Conservation (phyloP, 2,329 filamentous ascomycete species). For the Sclerotinia borealis region DNA sequence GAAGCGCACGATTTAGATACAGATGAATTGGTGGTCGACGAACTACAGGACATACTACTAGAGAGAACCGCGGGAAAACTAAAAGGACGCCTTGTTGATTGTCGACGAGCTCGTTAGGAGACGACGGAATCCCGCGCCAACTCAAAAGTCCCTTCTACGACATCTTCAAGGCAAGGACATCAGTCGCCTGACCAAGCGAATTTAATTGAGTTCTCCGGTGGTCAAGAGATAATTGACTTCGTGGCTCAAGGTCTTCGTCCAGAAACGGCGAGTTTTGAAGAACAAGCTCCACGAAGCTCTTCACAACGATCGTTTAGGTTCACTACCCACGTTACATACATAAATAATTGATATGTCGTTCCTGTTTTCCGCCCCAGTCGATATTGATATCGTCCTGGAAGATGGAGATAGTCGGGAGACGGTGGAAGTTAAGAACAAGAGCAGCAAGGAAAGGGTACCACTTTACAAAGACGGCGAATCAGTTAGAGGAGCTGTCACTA, state of each 20-base stretch:
- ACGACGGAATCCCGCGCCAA: no score
- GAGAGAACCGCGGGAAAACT: no score
- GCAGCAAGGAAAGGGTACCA: constrained; percentile 90
- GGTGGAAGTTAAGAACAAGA: constrained; percentile 98
- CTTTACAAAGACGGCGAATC: constrained; percentile 98
- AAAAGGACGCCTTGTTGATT: no score
- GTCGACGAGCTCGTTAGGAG: no score
- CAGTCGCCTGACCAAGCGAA: neutral
- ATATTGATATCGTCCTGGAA: constrained; percentile 97
- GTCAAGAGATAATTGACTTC: neutral
- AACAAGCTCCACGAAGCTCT: neutral
- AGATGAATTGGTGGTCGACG: no score
- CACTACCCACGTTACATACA: neutral
- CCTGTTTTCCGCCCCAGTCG: constrained; percentile 96
- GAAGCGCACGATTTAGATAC: no score
- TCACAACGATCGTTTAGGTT: neutral
- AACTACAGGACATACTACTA: no score
- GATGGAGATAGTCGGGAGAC: constrained; percentile 90
- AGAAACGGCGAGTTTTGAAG: neutral
- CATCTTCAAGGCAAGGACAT: neutral
- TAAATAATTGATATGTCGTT: constrained; percentile 65
- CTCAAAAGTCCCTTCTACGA: no score
- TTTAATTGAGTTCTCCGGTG: neutral
- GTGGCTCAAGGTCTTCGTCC: neutral
- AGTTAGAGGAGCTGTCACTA: constrained; percentile 91